Evolutionary conservation across 768 basidiomycete genomes (phyloP).

Genomic region (Rhizopogon salebrosus): DNA sequence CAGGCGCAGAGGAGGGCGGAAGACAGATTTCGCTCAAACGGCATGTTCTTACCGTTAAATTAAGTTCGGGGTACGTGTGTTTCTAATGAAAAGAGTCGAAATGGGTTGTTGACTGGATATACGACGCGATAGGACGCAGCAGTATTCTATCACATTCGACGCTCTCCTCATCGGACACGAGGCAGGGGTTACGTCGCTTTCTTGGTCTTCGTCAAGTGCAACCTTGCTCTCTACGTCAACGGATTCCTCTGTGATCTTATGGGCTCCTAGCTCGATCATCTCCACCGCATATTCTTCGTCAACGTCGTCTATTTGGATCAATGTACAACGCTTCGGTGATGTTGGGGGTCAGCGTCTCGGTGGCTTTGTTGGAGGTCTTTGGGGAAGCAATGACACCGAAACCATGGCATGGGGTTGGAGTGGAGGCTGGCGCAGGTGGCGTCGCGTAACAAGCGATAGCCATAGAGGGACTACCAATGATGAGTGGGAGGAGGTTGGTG

Average conservation of each 20-base stretch:
- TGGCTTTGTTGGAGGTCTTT: constrained; percentile 89
- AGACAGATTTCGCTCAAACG: constrained; percentile 86
- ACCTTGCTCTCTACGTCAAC: constrained; percentile 89
- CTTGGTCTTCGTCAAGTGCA: constrained; percentile 58
- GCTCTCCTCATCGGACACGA: constrained; percentile 96
- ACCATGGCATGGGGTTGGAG: constrained; percentile 90
- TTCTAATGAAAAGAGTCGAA: background rate
- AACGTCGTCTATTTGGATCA: constrained; percentile 75
- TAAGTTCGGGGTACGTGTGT: constrained; percentile 33
- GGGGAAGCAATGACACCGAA: constrained; percentile 59
- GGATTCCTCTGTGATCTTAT: constrained; percentile 93
- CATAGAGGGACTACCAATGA: constrained; percentile 27
- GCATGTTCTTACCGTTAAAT: constrained; percentile 68
- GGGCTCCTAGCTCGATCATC: constrained; percentile 69
- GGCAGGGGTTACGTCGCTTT: constrained; percentile 82
- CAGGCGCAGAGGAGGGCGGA: constrained; percentile 73
- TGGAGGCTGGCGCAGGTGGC: constrained; percentile 92
- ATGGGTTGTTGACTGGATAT: constrained; percentile 2
- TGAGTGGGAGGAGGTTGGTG: constrained; percentile 73
- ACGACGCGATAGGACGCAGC: constrained; percentile 29
- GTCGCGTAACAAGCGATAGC: constrained; percentile 23
- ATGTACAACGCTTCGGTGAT: constrained; percentile 87
- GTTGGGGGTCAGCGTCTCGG: constrained; percentile 87
- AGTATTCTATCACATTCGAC: constrained; percentile 84
- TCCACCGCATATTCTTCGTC: constrained; percentile 35